These are phyloP conservation scores for Nectriaceae sp. DNA, from an alignment of 2,329 filamentous ascomycete genomes.

Conservation along the genomic window DNA sequence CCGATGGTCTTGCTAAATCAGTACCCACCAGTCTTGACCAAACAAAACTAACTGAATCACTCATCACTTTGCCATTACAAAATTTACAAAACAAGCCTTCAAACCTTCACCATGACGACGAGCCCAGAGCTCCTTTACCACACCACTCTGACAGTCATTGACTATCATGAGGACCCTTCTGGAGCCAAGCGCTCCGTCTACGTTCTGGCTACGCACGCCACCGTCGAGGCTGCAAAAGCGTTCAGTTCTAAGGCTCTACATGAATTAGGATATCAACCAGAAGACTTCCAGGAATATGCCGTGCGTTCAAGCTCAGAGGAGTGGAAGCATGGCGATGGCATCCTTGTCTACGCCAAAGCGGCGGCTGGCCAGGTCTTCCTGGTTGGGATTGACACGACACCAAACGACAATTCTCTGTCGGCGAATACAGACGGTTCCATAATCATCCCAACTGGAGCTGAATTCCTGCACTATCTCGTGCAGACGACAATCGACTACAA, in stretches of 20 bases:
- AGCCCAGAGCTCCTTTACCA: slow-evolving; percentile 36
- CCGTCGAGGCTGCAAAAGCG: slow-evolving; percentile 37
- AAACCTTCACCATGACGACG: slow-evolving; percentile 1
- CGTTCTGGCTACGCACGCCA: slow-evolving; percentile 41
- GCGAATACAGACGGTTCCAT: slow-evolving; percentile 18
- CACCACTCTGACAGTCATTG: slow-evolving; percentile 37
- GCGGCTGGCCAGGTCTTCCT: slow-evolving; percentile 39
- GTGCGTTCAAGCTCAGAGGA: slow-evolving; percentile 12
- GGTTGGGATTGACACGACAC: slow-evolving; percentile 38
- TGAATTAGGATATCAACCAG: slow-evolving; percentile 36
- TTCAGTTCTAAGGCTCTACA: slow-evolving; percentile 35
- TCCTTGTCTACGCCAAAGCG: slow-evolving; percentile 39
- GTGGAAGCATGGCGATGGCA: slow-evolving; percentile 42
- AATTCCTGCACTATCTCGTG: slow-evolving; percentile 42
- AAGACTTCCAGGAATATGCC: slow-evolving; percentile 40
- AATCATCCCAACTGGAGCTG: slow-evolving; percentile 25
- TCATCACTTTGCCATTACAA: too few relatives aligned
- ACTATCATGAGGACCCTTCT: slow-evolving; percentile 26
- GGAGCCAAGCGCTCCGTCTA: slow-evolving; percentile 32
- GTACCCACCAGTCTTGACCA: too few relatives aligned
- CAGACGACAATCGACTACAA: slow-evolving; percentile 46
- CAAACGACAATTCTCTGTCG: slow-evolving; percentile 36
- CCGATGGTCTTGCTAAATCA: too few relatives aligned
- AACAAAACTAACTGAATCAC: too few relatives aligned
- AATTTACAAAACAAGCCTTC: too few relatives aligned